A percentile compares a stretch with the other conserved stretches of the same genome.
These are phyloP conservation scores for Macrophomina phaseolina DNA, from an alignment of 2,329 filamentous ascomycete genomes.

Conservation along the genomic window DNA sequence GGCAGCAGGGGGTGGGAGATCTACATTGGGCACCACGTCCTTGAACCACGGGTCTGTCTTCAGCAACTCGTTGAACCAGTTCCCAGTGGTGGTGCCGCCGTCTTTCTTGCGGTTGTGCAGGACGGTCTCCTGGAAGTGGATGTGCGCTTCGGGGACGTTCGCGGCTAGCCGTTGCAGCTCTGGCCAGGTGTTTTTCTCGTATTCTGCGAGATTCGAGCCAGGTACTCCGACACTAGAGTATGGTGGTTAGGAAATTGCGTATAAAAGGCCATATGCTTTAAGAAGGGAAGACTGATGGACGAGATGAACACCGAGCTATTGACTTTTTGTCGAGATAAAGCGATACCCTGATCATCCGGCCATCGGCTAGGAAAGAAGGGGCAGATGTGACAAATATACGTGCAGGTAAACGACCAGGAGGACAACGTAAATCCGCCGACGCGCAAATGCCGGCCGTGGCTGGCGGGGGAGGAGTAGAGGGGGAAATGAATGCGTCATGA, in stretches of 20 bases:
- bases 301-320: background rate
- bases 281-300: background rate
- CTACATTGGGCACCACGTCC: slow-evolving; percentile 67
- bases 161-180: slow-evolving; percentile 53
- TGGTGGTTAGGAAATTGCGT: background rate
- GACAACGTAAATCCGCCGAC: too few relatives aligned
- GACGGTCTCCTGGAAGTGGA: slow-evolving; percentile 72
- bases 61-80: slow-evolving; percentile 72
- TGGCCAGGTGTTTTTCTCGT: slow-evolving; percentile 53
- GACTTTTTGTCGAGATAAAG: too few relatives aligned
- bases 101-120: slow-evolving; percentile 71
- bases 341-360: too few relatives aligned
- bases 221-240: slow-evolving; percentile 46
- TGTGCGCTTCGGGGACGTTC: slow-evolving; percentile 75
- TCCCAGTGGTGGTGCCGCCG: slow-evolving; percentile 55
- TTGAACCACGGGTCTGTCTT: slow-evolving; percentile 75
- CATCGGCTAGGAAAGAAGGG: too few relatives aligned
- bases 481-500: background rate
- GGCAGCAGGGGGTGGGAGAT: slow-evolving; percentile 46
- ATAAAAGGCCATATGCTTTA: background rate
- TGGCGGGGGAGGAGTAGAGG: background rate
- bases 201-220: slow-evolving; percentile 46
- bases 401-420: too few relatives aligned
- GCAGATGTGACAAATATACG: too few relatives aligned
- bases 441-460: too few relatives aligned